Percentiles rank a stretch among this genome's conserved stretches.
Conservation (phyloP, 768 basidiomycete genomes). For the Daedaleopsis nitida region DNA sequence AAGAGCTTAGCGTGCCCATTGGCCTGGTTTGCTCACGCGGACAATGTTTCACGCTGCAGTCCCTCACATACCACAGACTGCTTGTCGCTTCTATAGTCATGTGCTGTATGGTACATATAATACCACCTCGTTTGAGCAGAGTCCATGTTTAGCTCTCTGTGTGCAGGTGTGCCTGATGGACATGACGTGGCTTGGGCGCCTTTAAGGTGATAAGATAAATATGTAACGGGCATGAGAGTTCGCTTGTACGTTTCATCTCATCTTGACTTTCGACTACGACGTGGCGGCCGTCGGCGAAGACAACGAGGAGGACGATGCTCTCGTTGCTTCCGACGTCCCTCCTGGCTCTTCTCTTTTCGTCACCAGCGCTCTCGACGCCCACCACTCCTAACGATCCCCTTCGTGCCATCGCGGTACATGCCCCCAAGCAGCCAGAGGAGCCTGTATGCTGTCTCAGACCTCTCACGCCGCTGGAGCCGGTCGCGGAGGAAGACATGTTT, state of each 20-base stretch:
- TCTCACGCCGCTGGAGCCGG: constrained; percentile 38
- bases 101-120: constrained; percentile 27
- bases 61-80: constrained; percentile 7
- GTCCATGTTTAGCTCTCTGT: constrained; percentile 14
- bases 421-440: constrained; percentile 51
- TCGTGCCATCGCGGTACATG: constrained; percentile 51
- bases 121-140: constrained; percentile 22
- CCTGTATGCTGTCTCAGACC: constrained; percentile 74
- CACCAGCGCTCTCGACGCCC: constrained; percentile 36
- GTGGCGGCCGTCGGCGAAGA: constrained; percentile 20
- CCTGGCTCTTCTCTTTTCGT: constrained; percentile 40
- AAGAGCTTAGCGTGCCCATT: constrained; percentile 5
- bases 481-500: constrained; percentile 62
- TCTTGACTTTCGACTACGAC: constrained; percentile 7
- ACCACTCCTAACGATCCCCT: constrained; percentile 60
- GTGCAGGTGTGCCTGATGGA: not conserved
- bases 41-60: constrained; percentile 8
- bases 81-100: constrained; percentile 21
- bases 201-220: constrained; percentile 4
- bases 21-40: not conserved
- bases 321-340: constrained; percentile 36
- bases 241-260: not conserved
- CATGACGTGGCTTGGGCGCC: constrained; percentile 12
- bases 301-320: constrained; percentile 23
- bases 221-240: not conserved